Evolutionary conservation across 1,139 yeast species (phyloP), one percentile per base, ranked within the genome.

Genomic region (Saccharomyces hybrid): DNA sequence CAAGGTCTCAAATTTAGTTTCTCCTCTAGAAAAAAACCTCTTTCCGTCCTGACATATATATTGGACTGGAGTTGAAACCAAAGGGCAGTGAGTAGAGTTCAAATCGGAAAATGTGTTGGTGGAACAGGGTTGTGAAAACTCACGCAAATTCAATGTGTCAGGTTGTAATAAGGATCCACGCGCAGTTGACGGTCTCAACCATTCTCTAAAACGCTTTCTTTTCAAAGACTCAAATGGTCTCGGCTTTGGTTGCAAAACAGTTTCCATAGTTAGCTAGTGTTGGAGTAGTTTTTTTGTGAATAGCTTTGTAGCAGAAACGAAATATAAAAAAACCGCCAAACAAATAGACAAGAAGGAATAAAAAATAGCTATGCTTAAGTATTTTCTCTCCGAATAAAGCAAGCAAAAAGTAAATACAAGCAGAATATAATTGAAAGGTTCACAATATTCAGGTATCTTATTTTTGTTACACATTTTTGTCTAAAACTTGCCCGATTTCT

Each of bases 201-300:
- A 27, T 46, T 46, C 48, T 46, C 32, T 46, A 9, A 46, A 46
- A 25, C 48, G 48, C 2, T n/a, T 46, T 23, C 32, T 46, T 46
- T 27, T 46, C 13, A 46, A 26, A 46, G 31, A 28, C 23, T 27
- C 30, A 27, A 26, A 27, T 28, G 48, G 32, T 14, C 48, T 28
- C 14, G 20, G n/a, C 31, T 46, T 46, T 14, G 48, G 32, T 8
- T 28, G 31, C 20, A 27, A 27, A 25, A 26, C 28, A 11, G 32
- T 28, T 28, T 46, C 48, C 30, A 28, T 46, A 27, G 9, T 46
- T 14, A 46, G 31, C 30, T 23, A 28, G 14, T 26, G 9, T 8
- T 46, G 11, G 20, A 7, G 7, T 42, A 5, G 38, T 32, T 32
- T 32, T 11, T 11, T 32, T 32, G 13, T 3, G n/a, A 27, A 16